phyloP scores from a whole-genome alignment of 352 stramenopile genomes.

The Thalassiosira hispida region DNA sequence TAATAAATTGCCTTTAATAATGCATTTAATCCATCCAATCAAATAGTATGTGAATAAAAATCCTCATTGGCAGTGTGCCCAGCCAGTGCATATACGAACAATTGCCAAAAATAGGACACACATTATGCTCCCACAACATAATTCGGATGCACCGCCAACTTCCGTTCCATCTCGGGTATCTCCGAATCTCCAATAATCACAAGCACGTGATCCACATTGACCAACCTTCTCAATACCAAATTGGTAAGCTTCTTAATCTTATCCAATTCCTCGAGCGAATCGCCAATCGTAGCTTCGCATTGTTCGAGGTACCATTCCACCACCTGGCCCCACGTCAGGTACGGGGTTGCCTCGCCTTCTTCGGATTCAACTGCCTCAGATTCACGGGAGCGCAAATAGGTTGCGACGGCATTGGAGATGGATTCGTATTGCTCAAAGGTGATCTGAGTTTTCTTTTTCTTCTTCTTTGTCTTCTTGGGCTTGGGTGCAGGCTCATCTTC shows the following conservation, averaged over 20 bases:
- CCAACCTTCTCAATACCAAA: conserved; percentile 84
- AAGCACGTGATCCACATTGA: conserved; percentile 83
- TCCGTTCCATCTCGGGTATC: conserved; percentile 61
- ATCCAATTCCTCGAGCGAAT: conserved; percentile 83
- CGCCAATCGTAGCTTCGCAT: conserved; percentile 78
- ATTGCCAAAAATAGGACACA: no score
- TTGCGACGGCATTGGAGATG: conserved; percentile 87
- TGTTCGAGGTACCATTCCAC: conserved; percentile 87
- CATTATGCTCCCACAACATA: conserved; percentile 55
- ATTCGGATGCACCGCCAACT: conserved; percentile 82
- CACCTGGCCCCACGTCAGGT: conserved; percentile 83
- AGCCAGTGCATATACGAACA: no score
- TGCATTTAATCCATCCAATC: no score
- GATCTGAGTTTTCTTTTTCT: conserved; percentile 84
- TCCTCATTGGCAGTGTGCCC: no score
- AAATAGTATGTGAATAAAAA: no score
- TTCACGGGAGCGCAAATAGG: conserved; percentile 83
- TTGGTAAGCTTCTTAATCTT: conserved; percentile 84
- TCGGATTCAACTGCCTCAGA: conserved; percentile 48
- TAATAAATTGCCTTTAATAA: no score
- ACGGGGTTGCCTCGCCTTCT: conserved; percentile 30
- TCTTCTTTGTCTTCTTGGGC: conserved; percentile 65
- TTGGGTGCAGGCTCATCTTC: conserved; percentile 67
- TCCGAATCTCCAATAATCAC: conserved; percentile 71
- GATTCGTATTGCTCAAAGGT: conserved; percentile 89